phyloP scores from a whole-genome alignment of 192 early-diverging fungal species.

The Nowakowskiella sp. region DNA sequence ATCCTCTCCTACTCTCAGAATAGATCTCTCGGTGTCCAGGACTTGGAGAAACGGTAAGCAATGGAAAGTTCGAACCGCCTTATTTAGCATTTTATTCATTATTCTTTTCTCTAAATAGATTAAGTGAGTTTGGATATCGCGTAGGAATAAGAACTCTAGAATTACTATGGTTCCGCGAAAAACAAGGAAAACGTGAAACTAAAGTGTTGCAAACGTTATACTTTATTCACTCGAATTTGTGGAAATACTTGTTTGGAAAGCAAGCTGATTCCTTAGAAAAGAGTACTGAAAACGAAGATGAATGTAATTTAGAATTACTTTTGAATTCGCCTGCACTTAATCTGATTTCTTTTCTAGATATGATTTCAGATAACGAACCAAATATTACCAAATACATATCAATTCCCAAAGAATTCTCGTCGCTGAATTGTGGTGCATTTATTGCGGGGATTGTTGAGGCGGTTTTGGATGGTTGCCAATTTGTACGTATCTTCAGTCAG shows the following conservation, averaged over 20 bases:
- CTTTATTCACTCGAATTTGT: slow-evolving; percentile 89
- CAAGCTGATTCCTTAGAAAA: slow-evolving; percentile 93
- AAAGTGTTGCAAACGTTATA: slow-evolving; percentile 80
- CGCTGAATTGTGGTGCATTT: slow-evolving; percentile 90
- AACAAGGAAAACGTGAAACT: slow-evolving; percentile 78
- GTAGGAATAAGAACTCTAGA: slow-evolving; percentile 86
- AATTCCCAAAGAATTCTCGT: slow-evolving; percentile 85
- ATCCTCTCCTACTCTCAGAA: slow-evolving; percentile 97
- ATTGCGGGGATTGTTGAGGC: slow-evolving; percentile 95
- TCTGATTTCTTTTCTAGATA: slow-evolving; percentile 51
- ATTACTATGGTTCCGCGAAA: slow-evolving; percentile 85
- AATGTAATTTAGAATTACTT: slow-evolving; percentile 55
- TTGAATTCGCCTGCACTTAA: slow-evolving; percentile 2
- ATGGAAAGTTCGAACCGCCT: background rate
- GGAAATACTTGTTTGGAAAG: slow-evolving; percentile 94
- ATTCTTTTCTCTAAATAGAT: slow-evolving; percentile 29
- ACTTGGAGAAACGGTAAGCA: slow-evolving; percentile 86
- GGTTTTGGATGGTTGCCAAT: slow-evolving; percentile 80
- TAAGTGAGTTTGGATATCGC: slow-evolving; percentile 88
- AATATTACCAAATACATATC: slow-evolving; percentile 83
- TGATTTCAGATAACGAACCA: slow-evolving; percentile 99
- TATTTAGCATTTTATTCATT: background rate
- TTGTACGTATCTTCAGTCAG: slow-evolving; percentile 49
- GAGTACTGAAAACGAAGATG: slow-evolving; percentile 92
- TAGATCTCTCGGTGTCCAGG: slow-evolving; percentile 86